Base-by-base conservation (phyloP, 2,329 filamentous ascomycete genomes). In the Trichoderma semiorbis region DNA sequence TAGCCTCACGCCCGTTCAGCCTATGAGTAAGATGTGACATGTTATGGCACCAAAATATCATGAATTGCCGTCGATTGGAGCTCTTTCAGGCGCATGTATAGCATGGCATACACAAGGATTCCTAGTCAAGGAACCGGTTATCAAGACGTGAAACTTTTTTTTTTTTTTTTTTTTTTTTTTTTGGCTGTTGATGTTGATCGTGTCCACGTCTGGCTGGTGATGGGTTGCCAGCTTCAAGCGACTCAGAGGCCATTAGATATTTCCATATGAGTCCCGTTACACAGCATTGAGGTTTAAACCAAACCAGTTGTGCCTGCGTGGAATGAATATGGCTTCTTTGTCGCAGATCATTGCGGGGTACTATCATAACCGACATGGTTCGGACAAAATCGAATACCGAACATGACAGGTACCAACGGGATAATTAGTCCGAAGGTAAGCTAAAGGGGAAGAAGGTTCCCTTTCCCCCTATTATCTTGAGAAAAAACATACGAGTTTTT, bases 291-390 rank as follows among this genome's bases (percentile, higher is more conserved):
- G 26, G n/a, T 57, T 43, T 43, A 10, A 43, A 18, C 39, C 3
- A 43, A 26, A 5, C 8, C 14, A 18, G 30, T 11, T 32, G 30
- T 55, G 21, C 28, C 43, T 55, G 30, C 62, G n/a, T 53, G 21
- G 4, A 55, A 65, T n/a, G n/a, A 32, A 1, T 66, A 28, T 36
- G 47, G 63, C 28, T 21, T 18, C 30, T 55, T 55, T 55, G 32
- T 55, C 30, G 63, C 30, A 66, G 63, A 66, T 66, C 47, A 36
- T 55, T 55, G 63, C 63, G 28, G 47, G 63, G 63, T n/a, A 26
- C 24, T 18, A 62, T 34, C 18, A 62, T 24, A 7, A 63, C 4
- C 6, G n/a, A 28, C 5, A 43, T 63, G 14, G 21, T 26, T 63
- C 26, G 61, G 61, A 14, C 24, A 10, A 47, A 63, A 63, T 63